Percentiles rank a stretch among this genome's conserved stretches.
Conservation (phyloP, 352 stramenopile species). For the Phytophthora fragariae region DNA sequence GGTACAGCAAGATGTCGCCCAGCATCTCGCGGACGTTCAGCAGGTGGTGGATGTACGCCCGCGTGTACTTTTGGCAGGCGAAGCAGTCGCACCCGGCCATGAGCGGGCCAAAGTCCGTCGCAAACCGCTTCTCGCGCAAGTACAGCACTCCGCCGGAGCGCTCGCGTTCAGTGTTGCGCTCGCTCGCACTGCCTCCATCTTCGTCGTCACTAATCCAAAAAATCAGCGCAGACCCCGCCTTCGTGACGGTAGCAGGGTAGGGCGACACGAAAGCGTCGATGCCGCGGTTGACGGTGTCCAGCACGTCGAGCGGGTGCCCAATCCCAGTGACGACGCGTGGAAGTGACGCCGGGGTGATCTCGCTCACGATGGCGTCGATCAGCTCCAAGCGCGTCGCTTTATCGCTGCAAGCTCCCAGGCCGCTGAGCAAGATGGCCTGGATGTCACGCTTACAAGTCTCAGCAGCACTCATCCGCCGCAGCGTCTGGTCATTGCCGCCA, state of each 20-base stretch:
- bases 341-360: slow-evolving; percentile 44
- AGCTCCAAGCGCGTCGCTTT: slow-evolving; percentile 45
- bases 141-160: slow-evolving; percentile 65
- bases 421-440: slow-evolving; percentile 72
- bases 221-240: slow-evolving; percentile 54
- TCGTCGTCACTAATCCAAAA: slow-evolving; percentile 67
- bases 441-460: slow-evolving; percentile 79
- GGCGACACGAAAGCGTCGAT: slow-evolving; percentile 79
- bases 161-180: slow-evolving; percentile 37
- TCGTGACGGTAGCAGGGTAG: slow-evolving; percentile 63
- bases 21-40: slow-evolving; percentile 94
- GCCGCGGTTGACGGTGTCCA: slow-evolving; percentile 57
- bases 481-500: slow-evolving; percentile 61
- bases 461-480: slow-evolving; percentile 58
- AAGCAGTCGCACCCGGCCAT: slow-evolving; percentile 76
- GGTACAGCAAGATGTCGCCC: slow-evolving; percentile 91
- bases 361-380: slow-evolving; percentile 56
- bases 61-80: slow-evolving; percentile 76
- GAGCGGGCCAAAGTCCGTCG: slow-evolving; percentile 70
- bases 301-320: slow-evolving; percentile 69
- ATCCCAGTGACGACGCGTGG: slow-evolving; percentile 74
- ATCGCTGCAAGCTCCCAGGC: slow-evolving; percentile 56
- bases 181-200: slow-evolving; percentile 17
- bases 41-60: slow-evolving; percentile 94
- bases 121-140: slow-evolving; percentile 69